Evolutionary conservation across 768 basidiomycete species (phyloP).

Genomic region (Rhodotorula graminis): DNA sequence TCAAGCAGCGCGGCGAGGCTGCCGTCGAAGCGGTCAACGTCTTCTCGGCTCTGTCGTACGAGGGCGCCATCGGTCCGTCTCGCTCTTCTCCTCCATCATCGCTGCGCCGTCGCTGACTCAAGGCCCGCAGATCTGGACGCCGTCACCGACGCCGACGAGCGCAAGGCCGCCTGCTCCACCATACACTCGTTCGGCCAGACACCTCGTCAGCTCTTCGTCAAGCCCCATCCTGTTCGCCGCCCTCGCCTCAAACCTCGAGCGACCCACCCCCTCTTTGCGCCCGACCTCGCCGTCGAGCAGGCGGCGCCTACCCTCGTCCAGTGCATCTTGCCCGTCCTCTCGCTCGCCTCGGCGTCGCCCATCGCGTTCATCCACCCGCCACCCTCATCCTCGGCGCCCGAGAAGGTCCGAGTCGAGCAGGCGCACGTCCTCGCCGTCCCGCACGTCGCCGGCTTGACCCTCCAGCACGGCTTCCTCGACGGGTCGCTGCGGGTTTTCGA

Average conservation of each 20-base stretch:
- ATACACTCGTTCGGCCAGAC: conserved; percentile 97
- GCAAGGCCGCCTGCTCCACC: conserved; percentile 87
- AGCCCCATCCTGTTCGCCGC: conserved; percentile 69
- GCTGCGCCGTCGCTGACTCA: neutral
- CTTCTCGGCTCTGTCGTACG: conserved; percentile 90
- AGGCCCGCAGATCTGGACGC: conserved; percentile 64
- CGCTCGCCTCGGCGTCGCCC: too few relatives aligned
- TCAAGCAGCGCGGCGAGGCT: conserved; percentile 52
- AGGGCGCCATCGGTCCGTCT: conserved; percentile 69
- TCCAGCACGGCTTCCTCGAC: neutral
- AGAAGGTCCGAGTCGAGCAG: neutral
- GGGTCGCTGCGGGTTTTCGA: neutral
- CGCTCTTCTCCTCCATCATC: neutral
- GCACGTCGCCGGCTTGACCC: neutral
- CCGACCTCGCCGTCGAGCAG: conserved; percentile 1
- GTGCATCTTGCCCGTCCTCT: conserved; percentile 1
- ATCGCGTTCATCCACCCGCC: neutral
- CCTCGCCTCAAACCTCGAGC: neutral
- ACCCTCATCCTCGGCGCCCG: neutral
- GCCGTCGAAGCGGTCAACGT: conserved; percentile 72
- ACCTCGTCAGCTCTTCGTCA: conserved; percentile 73
- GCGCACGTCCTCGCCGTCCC: neutral
- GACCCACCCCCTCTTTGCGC: conserved; percentile 5
- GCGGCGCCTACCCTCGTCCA: conserved; percentile 1
- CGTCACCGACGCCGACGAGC: conserved; percentile 78